Base-by-base conservation (phyloP, 192 early-diverging fungal species). In the Coemansia sp. region DNA sequence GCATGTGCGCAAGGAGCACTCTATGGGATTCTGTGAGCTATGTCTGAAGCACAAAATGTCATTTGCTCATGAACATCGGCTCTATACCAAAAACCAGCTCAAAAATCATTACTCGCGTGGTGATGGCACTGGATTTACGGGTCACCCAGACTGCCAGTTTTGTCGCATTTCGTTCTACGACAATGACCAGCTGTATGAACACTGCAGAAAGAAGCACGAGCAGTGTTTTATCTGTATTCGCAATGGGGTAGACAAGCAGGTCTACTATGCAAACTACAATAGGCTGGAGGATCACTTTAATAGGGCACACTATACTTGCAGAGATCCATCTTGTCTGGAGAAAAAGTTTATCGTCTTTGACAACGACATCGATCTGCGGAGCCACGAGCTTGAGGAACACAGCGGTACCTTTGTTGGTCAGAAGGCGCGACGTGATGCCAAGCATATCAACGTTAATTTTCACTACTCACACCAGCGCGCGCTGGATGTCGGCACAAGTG, bases 331-430 rank as follows among this genome's bases (percentile, higher is more conserved):
- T 33, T 98, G 96, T 66, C 60, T 94, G 39, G 94, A 93, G 41
- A 85, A 88, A 63, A 98, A 96, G 81, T 98, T 98, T 84, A 85
- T 96, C 37, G 96, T 98, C 1, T 98, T 98, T 81, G 86, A 82
- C 27, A 84, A 88, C 12, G 89, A 96, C 14, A 84, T 98, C 55
- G 96, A 98, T 66, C 67, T 98, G 30, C 90, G 90, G 57, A 89
- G 85, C 7, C 96, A 98, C 65, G 88, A 93, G 55, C 89, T 93
- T 63, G 62, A 71, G 59, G 60, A 48, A 43, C 69, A 81, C 38
- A 44, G 66, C 15, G 50, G 61, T 53, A 27, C 53, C 3, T 44
- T 64, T 25, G 70, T 60, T 30, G 65, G 75, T 18, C 75, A 78
- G 65, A 55, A 57, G 17, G 69, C 69, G 9, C 57, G 58, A 19